These are phyloP conservation scores for Lonicera japonica DNA, from an alignment of 129 eudicot genomes.

Conservation along the genomic window DNA sequence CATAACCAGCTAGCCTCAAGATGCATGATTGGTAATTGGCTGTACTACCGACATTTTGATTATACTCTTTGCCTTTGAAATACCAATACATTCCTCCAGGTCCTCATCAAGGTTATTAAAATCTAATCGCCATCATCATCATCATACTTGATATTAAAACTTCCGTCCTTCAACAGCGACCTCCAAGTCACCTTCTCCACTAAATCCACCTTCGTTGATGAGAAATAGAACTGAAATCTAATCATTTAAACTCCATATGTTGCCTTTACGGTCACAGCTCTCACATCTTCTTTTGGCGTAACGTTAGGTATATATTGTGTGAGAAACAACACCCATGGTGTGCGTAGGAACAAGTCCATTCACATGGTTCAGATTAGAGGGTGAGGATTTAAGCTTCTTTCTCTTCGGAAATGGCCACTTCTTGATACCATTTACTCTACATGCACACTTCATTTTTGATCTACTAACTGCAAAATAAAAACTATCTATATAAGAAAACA, in stretches of 20 bases:
- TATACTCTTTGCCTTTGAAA: background rate
- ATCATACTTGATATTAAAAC: slow-evolving; percentile 8
- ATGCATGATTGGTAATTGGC: too few relatives aligned
- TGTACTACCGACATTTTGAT: too few relatives aligned
- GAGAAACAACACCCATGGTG: too few relatives aligned
- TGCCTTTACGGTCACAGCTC: slow-evolving; percentile 13
- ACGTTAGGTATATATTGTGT: too few relatives aligned
- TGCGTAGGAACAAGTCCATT: background rate
- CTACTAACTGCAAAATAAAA: slow-evolving; percentile 4
- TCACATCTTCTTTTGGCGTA: background rate
- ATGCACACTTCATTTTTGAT: slow-evolving; percentile 4
- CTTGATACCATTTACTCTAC: background rate
- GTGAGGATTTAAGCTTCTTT: background rate
- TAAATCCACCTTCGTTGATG: slow-evolving; percentile 11
- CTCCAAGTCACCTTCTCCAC: slow-evolving; percentile 15
- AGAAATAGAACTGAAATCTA: slow-evolving; percentile 1
- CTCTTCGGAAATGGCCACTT: background rate
- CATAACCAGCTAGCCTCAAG: too few relatives aligned
- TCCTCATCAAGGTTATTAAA: slow-evolving; percentile 12
- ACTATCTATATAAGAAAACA: background rate
- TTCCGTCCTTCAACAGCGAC: slow-evolving; percentile 2
- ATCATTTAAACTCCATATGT: background rate
- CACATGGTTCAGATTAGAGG: background rate
- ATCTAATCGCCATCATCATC: slow-evolving; percentile 19
- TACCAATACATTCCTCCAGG: background rate